Base-by-base conservation (phyloP, 140 eudicot genomes). In the Erigeron philadelphicus region DNA sequence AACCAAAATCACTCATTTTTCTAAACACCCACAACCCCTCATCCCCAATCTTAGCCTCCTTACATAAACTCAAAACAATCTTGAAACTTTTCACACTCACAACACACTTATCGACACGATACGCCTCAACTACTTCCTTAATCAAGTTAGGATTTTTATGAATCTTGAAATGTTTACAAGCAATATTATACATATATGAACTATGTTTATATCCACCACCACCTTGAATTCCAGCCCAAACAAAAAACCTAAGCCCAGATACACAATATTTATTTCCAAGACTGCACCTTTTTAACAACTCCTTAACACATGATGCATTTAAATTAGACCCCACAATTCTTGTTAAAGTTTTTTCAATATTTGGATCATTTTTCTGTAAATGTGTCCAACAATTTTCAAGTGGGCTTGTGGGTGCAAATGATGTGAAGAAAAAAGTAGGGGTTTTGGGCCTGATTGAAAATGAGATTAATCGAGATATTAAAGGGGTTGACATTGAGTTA, bases 211-310 rank as follows among this genome's bases (percentile, higher is more conserved):
- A 87, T 44, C 64, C 76, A 52, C 82, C 82, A 48, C 64, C 78
- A 52, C 82, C 82, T 17, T 89, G 96, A 16, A 76, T 67, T 12
- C 87, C 95, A 52, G 96, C 92, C 98, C 96, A 92, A 41, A 92
- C 79, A 81, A 92, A 92, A 79, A 92, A 92, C 50, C 95, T 77
- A 38, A 92, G 75, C 64, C 96, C 96, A 75, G 82, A 73, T 61
- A 76, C 67, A 52, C 81, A 75, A 67, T 80, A 77, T 23, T 84
- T 77, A 76, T 78, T 74, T 41, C 17, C 31, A n/a, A 81, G 76
- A 66, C 78, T 67, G 60, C 80, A 88, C 72, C 80, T 84, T 48
- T 72, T 68, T 35, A 88, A 72, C n/a, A 92, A 81, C 67, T 86
- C 84, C 45, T 73, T 63, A 19, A 92, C 80, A 65, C 79, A 79